Percentiles rank a stretch among this genome's conserved stretches.
phyloP scores from a whole-genome alignment of 306 rosid genomes.

The Rosa persica region DNA sequence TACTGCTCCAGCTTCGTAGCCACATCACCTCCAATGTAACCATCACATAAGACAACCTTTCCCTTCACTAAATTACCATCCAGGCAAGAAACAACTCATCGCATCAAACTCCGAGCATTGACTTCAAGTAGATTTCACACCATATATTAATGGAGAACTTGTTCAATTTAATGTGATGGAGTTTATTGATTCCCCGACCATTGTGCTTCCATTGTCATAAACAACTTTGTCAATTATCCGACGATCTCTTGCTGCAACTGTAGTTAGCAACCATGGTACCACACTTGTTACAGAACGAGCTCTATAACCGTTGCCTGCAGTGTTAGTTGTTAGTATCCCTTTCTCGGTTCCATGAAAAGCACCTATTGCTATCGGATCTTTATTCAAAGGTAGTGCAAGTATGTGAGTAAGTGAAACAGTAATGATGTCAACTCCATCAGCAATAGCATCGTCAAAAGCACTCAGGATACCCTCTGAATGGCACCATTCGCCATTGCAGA shows the following conservation, averaged over 20 bases:
- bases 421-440: slow-evolving; percentile 6
- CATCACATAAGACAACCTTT: background rate
- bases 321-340: background rate
- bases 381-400: background rate
- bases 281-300: background rate
- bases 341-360: background rate
- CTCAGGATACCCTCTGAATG: background rate
- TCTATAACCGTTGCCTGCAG: background rate
- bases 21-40: background rate
- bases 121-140: background rate
- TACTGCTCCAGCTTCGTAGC: background rate
- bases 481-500: slow-evolving; percentile 10
- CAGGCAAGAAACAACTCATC: background rate
- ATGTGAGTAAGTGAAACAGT: background rate
- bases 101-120: background rate
- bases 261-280: slow-evolving; percentile 3
- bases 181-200: background rate
- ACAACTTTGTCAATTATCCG: background rate
- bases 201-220: background rate
- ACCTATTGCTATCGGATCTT: background rate
- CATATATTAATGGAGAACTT: background rate
- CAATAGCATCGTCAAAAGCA: background rate
- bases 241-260: background rate
- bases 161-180: background rate
- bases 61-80: background rate